Conservation (phyloP, 768 basidiomycete species). For the Kwoniella heveanensis region DNA sequence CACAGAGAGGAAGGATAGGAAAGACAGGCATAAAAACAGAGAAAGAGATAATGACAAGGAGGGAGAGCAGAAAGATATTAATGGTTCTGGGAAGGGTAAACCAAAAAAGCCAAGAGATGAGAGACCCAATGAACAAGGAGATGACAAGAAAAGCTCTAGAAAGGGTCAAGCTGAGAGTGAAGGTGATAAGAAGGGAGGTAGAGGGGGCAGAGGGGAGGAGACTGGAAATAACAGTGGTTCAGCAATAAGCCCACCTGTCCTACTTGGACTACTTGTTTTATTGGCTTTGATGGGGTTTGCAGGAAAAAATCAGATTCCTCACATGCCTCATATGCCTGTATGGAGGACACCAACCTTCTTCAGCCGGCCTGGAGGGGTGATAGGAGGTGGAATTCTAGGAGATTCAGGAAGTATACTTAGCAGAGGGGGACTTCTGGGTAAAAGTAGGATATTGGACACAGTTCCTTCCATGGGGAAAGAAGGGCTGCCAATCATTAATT, state of each 20-base stretch:
- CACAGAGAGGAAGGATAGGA: constrained; percentile 63
- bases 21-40: too few relatives aligned
- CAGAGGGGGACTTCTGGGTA: not conserved
- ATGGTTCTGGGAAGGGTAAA: too few relatives aligned
- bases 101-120: not conserved
- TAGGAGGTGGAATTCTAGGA: constrained; percentile 4
- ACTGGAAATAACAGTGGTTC: not conserved
- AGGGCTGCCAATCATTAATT: not conserved
- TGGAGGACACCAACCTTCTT: constrained; percentile 11
- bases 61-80: too few relatives aligned
- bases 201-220: constrained; percentile 10
- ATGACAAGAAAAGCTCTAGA: not conserved
- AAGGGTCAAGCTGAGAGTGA: not conserved
- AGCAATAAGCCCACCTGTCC: constrained; percentile 15
- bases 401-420: not conserved
- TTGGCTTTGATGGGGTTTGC: constrained; percentile 13
- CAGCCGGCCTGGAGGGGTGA: not conserved
- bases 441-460: not conserved
- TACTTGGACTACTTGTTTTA: constrained; percentile 24
- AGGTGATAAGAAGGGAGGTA: too few relatives aligned
- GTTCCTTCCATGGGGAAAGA: not conserved
- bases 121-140: not conserved
- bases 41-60: not conserved
- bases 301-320: constrained; percentile 7
- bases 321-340: constrained; percentile 5